These are phyloP conservation scores for Russula lepida DNA, from an alignment of 768 basidiomycete genomes.

Conservation along the genomic window DNA sequence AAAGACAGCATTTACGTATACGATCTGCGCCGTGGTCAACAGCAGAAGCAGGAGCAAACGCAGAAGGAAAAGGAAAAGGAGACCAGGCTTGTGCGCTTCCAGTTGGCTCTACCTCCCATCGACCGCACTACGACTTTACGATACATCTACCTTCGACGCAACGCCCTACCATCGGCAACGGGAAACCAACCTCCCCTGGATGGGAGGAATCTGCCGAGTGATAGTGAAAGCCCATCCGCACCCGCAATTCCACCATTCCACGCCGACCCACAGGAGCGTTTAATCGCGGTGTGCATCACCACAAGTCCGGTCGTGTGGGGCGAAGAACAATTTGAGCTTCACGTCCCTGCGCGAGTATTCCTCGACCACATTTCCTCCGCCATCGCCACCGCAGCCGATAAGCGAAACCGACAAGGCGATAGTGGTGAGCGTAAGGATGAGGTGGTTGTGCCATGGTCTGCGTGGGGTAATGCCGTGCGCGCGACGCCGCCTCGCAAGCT, in stretches of 20 bases:
- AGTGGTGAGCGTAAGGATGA: not conserved
- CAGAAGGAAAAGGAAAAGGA: not conserved
- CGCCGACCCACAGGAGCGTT: slow-evolving; percentile 5
- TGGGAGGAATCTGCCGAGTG: not conserved
- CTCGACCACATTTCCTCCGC: not conserved
- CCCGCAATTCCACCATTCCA: slow-evolving; percentile 1
- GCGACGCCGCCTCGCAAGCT: not conserved
- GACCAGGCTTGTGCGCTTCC: not conserved
- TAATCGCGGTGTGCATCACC: not conserved
- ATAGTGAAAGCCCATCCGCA: not conserved
- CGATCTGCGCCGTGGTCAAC: not conserved
- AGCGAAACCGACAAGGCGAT: not conserved
- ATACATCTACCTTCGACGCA: slow-evolving; percentile 8
- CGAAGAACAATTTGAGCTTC: slow-evolving; percentile 12
- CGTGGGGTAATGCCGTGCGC: not conserved
- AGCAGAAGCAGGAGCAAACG: no score
- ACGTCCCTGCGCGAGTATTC: not conserved
- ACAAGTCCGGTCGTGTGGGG: slow-evolving; percentile 7
- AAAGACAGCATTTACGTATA: slow-evolving; percentile 9
- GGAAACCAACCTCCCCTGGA: no score
- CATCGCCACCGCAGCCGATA: not conserved
- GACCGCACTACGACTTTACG: not conserved
- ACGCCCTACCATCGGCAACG: not conserved
- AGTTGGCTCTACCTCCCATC: slow-evolving; percentile 5
- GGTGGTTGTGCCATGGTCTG: not conserved